Conservation (phyloP, 108 stramenopile species). For the Conticribra weissflogii region DNA sequence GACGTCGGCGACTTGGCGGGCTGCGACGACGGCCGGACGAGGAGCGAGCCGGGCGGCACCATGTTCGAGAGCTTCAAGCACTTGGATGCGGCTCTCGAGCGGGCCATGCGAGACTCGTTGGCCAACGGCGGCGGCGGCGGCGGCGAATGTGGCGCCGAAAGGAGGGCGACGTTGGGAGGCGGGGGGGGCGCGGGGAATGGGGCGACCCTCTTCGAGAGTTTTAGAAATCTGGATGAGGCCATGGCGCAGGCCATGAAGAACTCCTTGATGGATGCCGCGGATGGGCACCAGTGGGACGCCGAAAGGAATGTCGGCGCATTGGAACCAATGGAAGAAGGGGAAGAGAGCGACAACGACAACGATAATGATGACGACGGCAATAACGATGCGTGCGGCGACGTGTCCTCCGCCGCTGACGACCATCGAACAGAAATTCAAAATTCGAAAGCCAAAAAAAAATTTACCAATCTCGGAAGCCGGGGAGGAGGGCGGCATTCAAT, state of each 20-base stretch:
- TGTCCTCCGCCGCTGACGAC: too few species aligned
- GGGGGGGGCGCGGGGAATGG: too few species aligned
- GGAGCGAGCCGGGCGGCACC: background rate
- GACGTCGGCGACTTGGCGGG: background rate
- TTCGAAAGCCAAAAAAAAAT: background rate
- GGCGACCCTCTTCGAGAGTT: background rate
- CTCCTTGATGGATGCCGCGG: background rate
- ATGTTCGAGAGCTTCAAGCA: background rate
- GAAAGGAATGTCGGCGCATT: background rate
- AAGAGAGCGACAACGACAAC: background rate
- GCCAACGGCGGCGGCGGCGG: too few species aligned
- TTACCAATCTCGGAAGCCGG: background rate
- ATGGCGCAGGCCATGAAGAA: background rate
- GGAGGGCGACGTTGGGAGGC: too few species aligned
- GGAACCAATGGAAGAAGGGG: background rate
- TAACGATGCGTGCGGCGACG: too few species aligned
- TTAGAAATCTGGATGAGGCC: background rate
- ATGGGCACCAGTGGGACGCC: too few species aligned
- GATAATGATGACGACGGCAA: background rate
- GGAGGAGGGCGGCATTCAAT: background rate
- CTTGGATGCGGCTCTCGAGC: background rate
- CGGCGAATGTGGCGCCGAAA: too few species aligned
- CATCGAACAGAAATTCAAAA: background rate
- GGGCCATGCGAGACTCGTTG: background rate
- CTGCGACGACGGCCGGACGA: background rate